phyloP scores from a whole-genome alignment of 2,329 filamentous ascomycete genomes.

The Pleoardoris graminearum region DNA sequence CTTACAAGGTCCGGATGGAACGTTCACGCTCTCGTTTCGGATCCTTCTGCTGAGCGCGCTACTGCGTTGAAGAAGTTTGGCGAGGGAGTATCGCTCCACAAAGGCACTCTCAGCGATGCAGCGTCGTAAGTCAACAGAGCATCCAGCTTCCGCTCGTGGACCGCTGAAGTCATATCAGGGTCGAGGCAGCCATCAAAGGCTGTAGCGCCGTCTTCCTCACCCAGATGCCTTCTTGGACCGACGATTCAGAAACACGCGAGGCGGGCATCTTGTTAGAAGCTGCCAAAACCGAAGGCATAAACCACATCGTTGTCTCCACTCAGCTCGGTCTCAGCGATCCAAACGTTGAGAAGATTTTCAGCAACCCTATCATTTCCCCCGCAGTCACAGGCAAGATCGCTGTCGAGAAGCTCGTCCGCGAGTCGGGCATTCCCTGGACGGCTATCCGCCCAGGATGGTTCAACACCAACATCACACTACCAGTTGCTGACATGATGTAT shows the following conservation, averaged over 20 bases:
- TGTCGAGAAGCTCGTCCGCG: constrained; percentile 45
- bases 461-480: constrained; percentile 56
- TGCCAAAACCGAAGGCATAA: constrained; percentile 38
- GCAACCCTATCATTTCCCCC: constrained; percentile 12
- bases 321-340: constrained; percentile 21
- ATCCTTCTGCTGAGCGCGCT: constrained; percentile 28
- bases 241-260: constrained; percentile 23
- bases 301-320: constrained; percentile 36
- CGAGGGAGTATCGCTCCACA: constrained; percentile 24
- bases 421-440: constrained; percentile 49
- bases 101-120: constrained; percentile 39
- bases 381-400: constrained; percentile 46
- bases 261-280: constrained; percentile 23
- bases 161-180: background rate
- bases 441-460: constrained; percentile 57
- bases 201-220: constrained; percentile 35
- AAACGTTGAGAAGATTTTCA: constrained; percentile 6
- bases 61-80: constrained; percentile 33
- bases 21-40: constrained; percentile 41
- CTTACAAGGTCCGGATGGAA: constrained; percentile 30
- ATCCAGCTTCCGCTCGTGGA: background rate
- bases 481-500: constrained; percentile 47
- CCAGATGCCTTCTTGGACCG: constrained; percentile 25
- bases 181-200: constrained; percentile 33
- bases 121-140: constrained; percentile 10